phyloP scores from a whole-genome alignment of 1,284 basidiomycete species.

The Cystobasidiaceae sp. region DNA sequence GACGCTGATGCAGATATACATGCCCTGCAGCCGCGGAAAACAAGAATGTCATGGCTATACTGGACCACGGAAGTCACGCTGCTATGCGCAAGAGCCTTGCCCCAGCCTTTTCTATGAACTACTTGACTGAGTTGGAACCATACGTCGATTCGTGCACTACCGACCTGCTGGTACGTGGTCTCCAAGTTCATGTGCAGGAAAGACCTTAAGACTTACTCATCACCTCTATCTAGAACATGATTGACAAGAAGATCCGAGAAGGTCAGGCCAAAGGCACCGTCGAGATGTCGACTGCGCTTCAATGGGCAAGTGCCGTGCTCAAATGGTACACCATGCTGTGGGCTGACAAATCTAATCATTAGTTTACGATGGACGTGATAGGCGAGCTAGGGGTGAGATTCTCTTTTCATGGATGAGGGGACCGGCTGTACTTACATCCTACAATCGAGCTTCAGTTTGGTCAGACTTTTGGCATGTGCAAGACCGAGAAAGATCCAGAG shows the following conservation, averaged over 20 bases:
- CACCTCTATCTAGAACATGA: too few relatives aligned
- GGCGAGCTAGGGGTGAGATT: background rate
- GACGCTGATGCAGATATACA: background rate
- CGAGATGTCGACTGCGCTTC: background rate
- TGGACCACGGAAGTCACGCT: background rate
- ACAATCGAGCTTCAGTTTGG: background rate
- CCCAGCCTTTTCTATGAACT: conserved; percentile 1
- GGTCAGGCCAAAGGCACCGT: background rate
- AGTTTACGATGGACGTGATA: conserved; percentile 6
- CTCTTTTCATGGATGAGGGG: too few relatives aligned
- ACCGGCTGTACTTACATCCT: too few relatives aligned
- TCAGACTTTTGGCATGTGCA: conserved; percentile 3
- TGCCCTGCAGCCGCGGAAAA: background rate
- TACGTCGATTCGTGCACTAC: background rate
- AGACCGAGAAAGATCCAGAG: background rate
- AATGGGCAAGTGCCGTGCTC: background rate
- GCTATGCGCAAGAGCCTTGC: background rate
- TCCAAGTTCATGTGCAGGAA: too few relatives aligned
- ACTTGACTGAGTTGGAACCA: conserved; percentile 3
- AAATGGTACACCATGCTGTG: background rate
- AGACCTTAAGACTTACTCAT: too few relatives aligned
- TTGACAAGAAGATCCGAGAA: background rate
- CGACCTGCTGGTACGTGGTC: background rate
- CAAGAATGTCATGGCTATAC: conserved; percentile 4
- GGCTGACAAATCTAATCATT: background rate